These are phyloP conservation scores for Candida mattraensis DNA, from an alignment of 805 yeast species.

Conservation along the genomic window DNA sequence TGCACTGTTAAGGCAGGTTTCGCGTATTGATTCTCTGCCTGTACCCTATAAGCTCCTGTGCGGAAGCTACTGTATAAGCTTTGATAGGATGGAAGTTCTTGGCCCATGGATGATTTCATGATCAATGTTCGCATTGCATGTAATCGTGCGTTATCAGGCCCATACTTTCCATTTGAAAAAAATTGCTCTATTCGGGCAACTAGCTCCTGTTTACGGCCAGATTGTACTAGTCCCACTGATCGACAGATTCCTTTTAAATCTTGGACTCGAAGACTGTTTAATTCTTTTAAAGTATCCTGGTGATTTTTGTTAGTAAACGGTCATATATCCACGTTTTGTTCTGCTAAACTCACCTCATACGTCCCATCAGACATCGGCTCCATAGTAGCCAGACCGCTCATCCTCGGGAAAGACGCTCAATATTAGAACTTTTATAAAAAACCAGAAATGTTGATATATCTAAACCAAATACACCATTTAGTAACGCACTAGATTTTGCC, in stretches of 20 bases:
- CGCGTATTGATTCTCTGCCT: slow-evolving; percentile 25
- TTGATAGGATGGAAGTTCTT: slow-evolving; percentile 41
- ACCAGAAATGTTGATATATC: too few species aligned
- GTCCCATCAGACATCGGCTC: slow-evolving; percentile 17
- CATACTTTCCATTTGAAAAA: slow-evolving; percentile 39
- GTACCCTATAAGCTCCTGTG: slow-evolving; percentile 23
- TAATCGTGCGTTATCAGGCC: slow-evolving; percentile 43
- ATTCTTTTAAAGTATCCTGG: slow-evolving; percentile 31
- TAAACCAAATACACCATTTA: too few species aligned
- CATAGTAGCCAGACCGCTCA: slow-evolving; percentile 14
- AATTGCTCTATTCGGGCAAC: slow-evolving; percentile 52
- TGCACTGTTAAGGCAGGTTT: slow-evolving; percentile 1
- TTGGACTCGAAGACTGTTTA: slow-evolving; percentile 44
- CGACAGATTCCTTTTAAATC: slow-evolving; percentile 55
- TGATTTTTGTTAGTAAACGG: slow-evolving; percentile 4
- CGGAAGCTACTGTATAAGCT: slow-evolving; percentile 21
- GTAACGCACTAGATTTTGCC: too few species aligned
- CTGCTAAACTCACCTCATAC: slow-evolving; percentile 15
- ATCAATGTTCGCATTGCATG: slow-evolving; percentile 46
- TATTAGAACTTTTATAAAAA: too few species aligned
- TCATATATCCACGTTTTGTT: background rate
- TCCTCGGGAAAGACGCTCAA: slow-evolving; percentile 6
- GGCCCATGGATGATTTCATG: slow-evolving; percentile 32
- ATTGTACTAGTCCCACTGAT: slow-evolving; percentile 44
- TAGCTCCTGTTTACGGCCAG: slow-evolving; percentile 64